Percentiles rank a stretch among this genome's conserved stretches.
Evolutionary conservation across 2,329 filamentous ascomycete genomes (phyloP).

Genomic region (Aspergillus aculeatinus): DNA sequence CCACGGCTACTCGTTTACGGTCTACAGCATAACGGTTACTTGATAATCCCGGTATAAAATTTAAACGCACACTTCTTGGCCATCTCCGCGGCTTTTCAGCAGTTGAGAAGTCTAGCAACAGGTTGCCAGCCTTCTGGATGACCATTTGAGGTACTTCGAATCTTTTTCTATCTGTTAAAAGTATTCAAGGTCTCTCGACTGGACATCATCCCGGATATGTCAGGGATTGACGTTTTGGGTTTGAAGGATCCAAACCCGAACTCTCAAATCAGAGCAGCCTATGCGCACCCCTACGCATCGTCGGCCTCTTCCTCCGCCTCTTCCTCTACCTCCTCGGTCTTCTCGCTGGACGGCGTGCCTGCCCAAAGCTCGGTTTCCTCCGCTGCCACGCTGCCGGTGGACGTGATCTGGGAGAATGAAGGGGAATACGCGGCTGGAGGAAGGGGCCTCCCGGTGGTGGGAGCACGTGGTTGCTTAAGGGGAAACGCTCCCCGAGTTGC

Average conservation of each 20-base stretch:
- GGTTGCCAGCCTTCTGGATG: constrained; percentile 12
- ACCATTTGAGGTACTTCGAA: constrained; percentile 19
- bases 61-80: constrained; percentile 12
- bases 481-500: constrained; percentile 29
- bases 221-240: constrained; percentile 47
- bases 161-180: constrained; percentile 21
- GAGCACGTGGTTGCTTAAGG: constrained; percentile 29
- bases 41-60: constrained; percentile 25
- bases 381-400: constrained; percentile 62
- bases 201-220: constrained; percentile 38
- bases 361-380: constrained; percentile 70
- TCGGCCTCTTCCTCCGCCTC: constrained; percentile 73
- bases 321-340: constrained; percentile 73
- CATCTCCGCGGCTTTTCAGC: constrained; percentile 16
- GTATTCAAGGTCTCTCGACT: constrained; percentile 23
- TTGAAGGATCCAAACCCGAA: constrained; percentile 41
- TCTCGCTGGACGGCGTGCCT: constrained; percentile 66
- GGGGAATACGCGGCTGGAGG: constrained; percentile 27
- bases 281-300: constrained; percentile 62
- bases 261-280: constrained; percentile 36
- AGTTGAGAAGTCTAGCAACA: constrained; percentile 8
- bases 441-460: constrained; percentile 27
- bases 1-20: constrained; percentile 33
- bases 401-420: constrained; percentile 49
- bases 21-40: constrained; percentile 34